Percentiles rank a stretch among this genome's conserved stretches.
These are phyloP conservation scores for Debaryomyces hansenii DNA, from an alignment of 805 yeast species.

Conservation along the genomic window DNA sequence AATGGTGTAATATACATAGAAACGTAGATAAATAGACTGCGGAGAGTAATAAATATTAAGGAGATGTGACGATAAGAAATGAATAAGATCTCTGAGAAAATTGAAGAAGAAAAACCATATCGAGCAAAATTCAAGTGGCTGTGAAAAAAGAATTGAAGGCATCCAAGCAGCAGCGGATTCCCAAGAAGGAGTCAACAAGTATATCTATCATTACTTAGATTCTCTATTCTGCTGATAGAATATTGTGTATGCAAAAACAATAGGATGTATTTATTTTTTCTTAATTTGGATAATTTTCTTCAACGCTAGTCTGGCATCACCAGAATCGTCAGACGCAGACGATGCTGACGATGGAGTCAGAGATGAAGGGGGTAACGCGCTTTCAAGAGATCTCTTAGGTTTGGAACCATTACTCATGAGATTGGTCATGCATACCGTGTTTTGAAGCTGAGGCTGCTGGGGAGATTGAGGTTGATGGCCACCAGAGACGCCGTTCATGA, in stretches of 20 bases:
- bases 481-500: conserved; percentile 12
- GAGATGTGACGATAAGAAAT: no score
- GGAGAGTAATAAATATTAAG: no score
- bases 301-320: conserved; percentile 39
- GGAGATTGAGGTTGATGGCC: neutral
- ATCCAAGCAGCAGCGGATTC: no score
- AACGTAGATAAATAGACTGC: no score
- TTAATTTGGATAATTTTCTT: conserved; percentile 36
- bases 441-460: conserved; percentile 1
- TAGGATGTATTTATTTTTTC: conserved; percentile 14
- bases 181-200: no score
- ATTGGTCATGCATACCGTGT: conserved; percentile 18
- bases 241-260: neutral
- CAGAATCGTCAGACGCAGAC: conserved; percentile 23
- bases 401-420: conserved; percentile 11
- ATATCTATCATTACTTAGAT: no score
- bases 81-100: no score
- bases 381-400: neutral
- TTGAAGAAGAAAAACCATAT: no score
- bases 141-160: no score
- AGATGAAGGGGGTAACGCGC: conserved; percentile 3
- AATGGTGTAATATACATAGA: no score
- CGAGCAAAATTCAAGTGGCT: no score
- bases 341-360: conserved; percentile 7
- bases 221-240: no score